Evolutionary conservation across 805 yeast species (phyloP), one percentile per base, ranked within the genome.

Genomic region (Torulaspora franciscae): DNA sequence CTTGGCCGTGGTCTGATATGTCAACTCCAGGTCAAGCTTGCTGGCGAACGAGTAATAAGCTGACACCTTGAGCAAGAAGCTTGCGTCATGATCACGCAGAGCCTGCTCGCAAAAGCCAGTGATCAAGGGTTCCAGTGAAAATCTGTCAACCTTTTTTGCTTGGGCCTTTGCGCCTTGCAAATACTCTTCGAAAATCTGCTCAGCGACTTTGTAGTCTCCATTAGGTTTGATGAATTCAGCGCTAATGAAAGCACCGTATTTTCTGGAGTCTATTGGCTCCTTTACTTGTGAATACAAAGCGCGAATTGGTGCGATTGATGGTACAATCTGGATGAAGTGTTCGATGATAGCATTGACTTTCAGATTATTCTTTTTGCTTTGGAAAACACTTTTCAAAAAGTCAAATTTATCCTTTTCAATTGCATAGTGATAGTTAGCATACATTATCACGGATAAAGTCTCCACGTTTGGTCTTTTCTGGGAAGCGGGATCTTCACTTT

Each of bases 191-290:
- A 60, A 59, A 13, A 58, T 40, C 11, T 40, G 42, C 39, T 62
- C 65, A 8, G 65, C 62, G 5, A 33, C 42, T 3, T 46, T 40
- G 26, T 50, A 40, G 15, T 52, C 49, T 4, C 62, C 64, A 23
- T 44, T 48, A 5, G 35, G 45, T 28, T 59, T 61, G 7, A 17
- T 8, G 17, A 58, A 61, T 39, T 59, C 64, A 3, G 65, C 61
- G 3, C 32, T 29, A 27, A 61, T 57, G 44, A 58, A 58, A 9
- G 41, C 24, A 4, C 56, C 58, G 33, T 48, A 57, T 34, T 54
- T 54, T 39, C 48, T 48, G 13, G 57, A 40, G 38, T 55, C 54
- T 3, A 52, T 11, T 1, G 57, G 59, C 24, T 43, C 45, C 26
- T 48, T 46, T 7, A 61, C 47, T 38, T 61, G 60, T 9, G 42